Conservation (phyloP, 225 moss, liverwort and hornwort genomes). For the Lunularia cruciata region DNA sequence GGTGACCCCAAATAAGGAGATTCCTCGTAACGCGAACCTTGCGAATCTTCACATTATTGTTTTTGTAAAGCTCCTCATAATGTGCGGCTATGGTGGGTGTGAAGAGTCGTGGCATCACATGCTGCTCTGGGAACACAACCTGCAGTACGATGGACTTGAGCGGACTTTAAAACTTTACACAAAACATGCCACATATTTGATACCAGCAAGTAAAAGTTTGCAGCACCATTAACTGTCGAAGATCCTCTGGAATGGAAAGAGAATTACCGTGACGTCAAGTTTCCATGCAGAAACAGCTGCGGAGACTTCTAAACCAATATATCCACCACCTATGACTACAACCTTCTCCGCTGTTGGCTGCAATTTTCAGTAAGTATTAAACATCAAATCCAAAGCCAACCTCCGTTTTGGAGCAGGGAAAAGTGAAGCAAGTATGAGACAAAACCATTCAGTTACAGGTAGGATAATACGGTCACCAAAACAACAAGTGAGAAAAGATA, state of each 20-base stretch:
- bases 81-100: conserved; percentile 41
- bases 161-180: too few species aligned
- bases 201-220: not conserved
- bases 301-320: conserved; percentile 79
- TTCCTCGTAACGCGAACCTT: conserved; percentile 29
- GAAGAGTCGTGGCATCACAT: conserved; percentile 52
- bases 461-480: not conserved
- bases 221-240: not conserved
- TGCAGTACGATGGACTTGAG: not conserved
- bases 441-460: not conserved
- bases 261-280: conserved; percentile 57
- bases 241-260: not conserved
- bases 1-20: too few species aligned
- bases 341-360: conserved; percentile 60
- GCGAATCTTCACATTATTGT: conserved; percentile 30
- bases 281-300: conserved; percentile 73
- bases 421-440: too few species aligned
- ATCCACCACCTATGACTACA: conserved; percentile 83
- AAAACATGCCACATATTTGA: too few species aligned
- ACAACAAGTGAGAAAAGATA: not conserved
- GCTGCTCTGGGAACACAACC: conserved; percentile 44
- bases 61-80: conserved; percentile 45
- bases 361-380: not conserved
- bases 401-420: too few species aligned
- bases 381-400: not conserved